Evolutionary conservation across 371 early-diverging fungal genomes (phyloP).

Genomic region (Mortierella sp.): DNA sequence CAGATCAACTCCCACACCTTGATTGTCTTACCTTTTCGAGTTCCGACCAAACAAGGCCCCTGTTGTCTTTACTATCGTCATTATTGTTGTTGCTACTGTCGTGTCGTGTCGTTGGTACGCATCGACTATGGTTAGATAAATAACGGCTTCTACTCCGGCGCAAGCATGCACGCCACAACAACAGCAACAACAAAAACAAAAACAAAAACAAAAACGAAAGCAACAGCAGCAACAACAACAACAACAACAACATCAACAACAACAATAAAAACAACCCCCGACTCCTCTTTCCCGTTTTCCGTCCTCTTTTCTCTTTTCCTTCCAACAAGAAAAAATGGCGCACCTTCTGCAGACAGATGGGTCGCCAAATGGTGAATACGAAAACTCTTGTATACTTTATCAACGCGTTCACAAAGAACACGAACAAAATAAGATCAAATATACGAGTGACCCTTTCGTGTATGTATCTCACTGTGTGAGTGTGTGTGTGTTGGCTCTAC

Average conservation of each 20-base stretch:
- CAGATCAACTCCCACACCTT: background rate
- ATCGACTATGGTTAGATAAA: too few relatives aligned
- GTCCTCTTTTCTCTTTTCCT: background rate
- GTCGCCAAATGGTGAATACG: background rate
- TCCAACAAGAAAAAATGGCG: background rate
- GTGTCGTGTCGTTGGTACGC: background rate
- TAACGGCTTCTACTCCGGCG: background rate
- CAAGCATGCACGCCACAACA: background rate
- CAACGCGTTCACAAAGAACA: background rate
- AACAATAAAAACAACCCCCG: background rate
- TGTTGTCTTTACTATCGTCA: background rate
- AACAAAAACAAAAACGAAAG: background rate
- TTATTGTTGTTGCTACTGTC: too few relatives aligned
- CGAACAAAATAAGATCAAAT: background rate
- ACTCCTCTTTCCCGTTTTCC: background rate
- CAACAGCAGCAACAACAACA: background rate
- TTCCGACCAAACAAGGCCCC: background rate
- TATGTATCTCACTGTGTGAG: too few relatives aligned
- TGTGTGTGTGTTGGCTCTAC: background rate
- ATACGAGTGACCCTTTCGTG: background rate
- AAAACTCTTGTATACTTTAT: background rate
- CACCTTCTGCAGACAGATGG: background rate
- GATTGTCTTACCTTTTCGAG: background rate
- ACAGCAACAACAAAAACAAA: background rate
- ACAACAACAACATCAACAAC: background rate